These are phyloP conservation scores for Chlamydomonas sp. DNA, from an alignment of 139 green algal species.

Conservation along the genomic window DNA sequence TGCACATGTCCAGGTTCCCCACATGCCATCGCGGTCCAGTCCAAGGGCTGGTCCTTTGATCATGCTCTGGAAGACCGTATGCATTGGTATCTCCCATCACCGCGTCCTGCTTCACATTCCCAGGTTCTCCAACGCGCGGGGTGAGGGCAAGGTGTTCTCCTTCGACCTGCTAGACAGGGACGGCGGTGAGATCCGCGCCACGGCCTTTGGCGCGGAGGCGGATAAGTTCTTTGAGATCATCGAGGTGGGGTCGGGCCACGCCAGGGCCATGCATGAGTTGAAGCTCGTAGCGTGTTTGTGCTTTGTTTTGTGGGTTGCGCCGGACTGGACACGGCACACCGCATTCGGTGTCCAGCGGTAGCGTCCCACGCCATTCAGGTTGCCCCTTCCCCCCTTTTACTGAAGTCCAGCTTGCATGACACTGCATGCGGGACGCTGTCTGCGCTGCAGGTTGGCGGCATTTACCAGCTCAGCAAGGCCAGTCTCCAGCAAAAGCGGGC, in stretches of 20 bases:
- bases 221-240: constrained; percentile 62
- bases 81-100: not conserved
- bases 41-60: not conserved
- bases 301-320: not conserved
- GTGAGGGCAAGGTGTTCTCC: constrained; percentile 93
- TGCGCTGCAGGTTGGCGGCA: constrained; percentile 60
- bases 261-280: no score
- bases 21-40: not conserved
- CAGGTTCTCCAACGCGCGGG: constrained; percentile 79
- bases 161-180: constrained; percentile 92
- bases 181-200: constrained; percentile 84
- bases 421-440: not conserved
- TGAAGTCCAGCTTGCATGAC: not conserved
- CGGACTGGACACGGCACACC: no score
- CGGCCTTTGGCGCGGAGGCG: constrained; percentile 76
- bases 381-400: no score
- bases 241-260: constrained; percentile 19
- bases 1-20: no score
- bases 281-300: not conserved
- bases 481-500: constrained; percentile 73
- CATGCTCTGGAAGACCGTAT: not conserved
- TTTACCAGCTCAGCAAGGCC: constrained; percentile 90
- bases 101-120: not conserved
- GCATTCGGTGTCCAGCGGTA: no score
- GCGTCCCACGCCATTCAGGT: no score